Base-by-base conservation (phyloP, 2,329 filamentous ascomycete species). In the Incumbomyces delicatus region DNA sequence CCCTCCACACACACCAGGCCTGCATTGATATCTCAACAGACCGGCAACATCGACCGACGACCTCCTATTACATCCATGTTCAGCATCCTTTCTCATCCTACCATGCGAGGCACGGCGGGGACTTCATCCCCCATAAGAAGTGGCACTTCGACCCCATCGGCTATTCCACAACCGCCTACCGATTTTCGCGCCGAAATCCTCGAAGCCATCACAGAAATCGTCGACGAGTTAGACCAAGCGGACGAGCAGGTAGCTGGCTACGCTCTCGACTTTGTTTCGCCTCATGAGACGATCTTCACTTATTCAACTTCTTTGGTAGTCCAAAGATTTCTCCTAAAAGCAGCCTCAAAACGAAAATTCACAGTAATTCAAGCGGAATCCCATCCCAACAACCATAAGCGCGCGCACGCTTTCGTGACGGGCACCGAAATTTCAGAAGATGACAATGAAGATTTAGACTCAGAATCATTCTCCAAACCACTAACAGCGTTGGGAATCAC, bases 121-220 rank as follows among this genome's bases (percentile, higher is more conserved):
- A 38, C 43, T 8, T 70, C 60, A 53, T 67, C 57, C 44, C 66
- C 73, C 11, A 54, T 58, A 53, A 49, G 59, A 55, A 54, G 48
- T 36, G 53, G 60, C 57, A 50, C 60, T 60, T 34, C 58, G 58
- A 46, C 66, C 59, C 32, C 63, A 59, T 53, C 44, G 13, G 41
- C 49, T 37, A 40, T 52, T 2, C 20, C 20, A 18, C 43, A 8
- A 13, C 33, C 33, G 12, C 40, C 20, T 39, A 76, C 85, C 50
- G 84, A 94, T 52, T 73, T 96, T 49, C 85, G 88, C 50, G 87
- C 87, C 12, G 92, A 96, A 65, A 84, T 96, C 20, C 82, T 95
- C 54, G 86, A 92, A 58, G 92, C 89, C 35, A 95, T 98, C 58
- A 82, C 87, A 58, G 92, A 98, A 64, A 88, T 98, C 50, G 85